Conservation (phyloP, 805 yeast species). For the Saccharomyces eubayanus region DNA sequence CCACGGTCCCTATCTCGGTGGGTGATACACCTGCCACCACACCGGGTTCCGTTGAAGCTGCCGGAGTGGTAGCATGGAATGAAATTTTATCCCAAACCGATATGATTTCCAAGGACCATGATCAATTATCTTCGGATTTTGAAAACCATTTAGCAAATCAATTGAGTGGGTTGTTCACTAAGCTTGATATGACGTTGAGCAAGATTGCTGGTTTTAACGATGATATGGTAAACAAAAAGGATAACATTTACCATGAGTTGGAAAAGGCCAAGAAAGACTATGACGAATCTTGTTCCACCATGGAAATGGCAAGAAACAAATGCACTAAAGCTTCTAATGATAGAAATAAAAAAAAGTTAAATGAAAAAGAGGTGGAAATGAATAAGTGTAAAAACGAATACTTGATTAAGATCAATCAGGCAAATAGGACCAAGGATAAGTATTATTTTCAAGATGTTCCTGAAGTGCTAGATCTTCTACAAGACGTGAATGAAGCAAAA, state of each 20-base stretch:
- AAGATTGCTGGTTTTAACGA: slow-evolving; percentile 53
- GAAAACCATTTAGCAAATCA: slow-evolving; percentile 53
- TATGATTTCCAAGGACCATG: slow-evolving; percentile 59
- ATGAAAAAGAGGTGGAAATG: slow-evolving; percentile 71
- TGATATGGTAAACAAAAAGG: slow-evolving; percentile 40
- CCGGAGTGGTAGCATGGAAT: slow-evolving; percentile 82
- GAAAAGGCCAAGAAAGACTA: slow-evolving; percentile 54
- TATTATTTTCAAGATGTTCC: slow-evolving; percentile 90
- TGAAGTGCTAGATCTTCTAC: slow-evolving; percentile 75
- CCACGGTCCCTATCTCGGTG: slow-evolving; percentile 62
- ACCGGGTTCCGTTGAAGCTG: slow-evolving; percentile 90
- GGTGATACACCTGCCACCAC: slow-evolving; percentile 88
- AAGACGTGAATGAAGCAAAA: slow-evolving; percentile 73
- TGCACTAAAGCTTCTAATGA: slow-evolving; percentile 52
- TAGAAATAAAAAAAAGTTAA: slow-evolving; percentile 40
- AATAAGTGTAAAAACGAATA: slow-evolving; percentile 79
- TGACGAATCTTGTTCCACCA: slow-evolving; percentile 68
- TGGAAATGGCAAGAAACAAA: slow-evolving; percentile 75
- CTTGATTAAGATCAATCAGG: slow-evolving; percentile 68
- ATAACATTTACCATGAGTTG: slow-evolving; percentile 25
- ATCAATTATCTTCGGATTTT: slow-evolving; percentile 51
- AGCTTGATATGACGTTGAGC: slow-evolving; percentile 45
- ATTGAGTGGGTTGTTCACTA: slow-evolving; percentile 43
- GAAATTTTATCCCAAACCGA: slow-evolving; percentile 82
- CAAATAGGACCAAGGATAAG: slow-evolving; percentile 88